Base-by-base conservation (phyloP, 2,329 filamentous ascomycete genomes). In the Penicillium brevicompactum region DNA sequence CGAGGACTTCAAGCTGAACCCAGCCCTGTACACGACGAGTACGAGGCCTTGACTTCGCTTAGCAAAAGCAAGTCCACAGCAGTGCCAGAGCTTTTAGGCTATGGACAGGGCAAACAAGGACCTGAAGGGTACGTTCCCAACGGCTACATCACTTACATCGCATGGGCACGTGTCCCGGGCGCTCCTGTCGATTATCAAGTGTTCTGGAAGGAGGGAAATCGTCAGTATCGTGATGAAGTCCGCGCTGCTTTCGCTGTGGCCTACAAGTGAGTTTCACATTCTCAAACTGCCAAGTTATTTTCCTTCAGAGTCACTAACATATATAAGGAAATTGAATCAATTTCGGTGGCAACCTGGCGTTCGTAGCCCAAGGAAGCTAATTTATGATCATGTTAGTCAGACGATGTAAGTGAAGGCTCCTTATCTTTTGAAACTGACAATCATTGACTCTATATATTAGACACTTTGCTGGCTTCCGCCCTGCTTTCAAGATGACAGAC, bases 81-180 rank as follows among this genome's bases (percentile, higher is more conserved):
- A 45, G 41, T 45, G 16, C 49, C 49, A 13, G 27, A 51, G 14
- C 37, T 51, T 9, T 31, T 51, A 27, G 49, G 49, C 11, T 45
- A 37, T 37, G 1, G 31, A 10, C 40, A 40, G 34, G n/a, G 10
- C 9, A 38, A 18, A n/a, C 49, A 51, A 51, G 41, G 31, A 7
- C 7, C 5, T 9, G 31, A 51, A 14, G 41, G 27, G 14, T 46
- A 21, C 1, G 49, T 40, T 6, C 41, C 49, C n/a, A 16, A 31
- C 30, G 49, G 49, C 5, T 45, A 51, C 2, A 45, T 45, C 21
- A 45, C 34, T 14, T 51, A 45, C n/a, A 30, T 51, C 37, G 41
- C 22, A 16, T 51, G 41, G 49, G n/a, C 6, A n/a, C 31, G 49
- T n/a, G 49, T 51, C 3, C 49, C 49, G 27, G 41, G 49, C 24